A percentile compares a stretch with the other conserved stretches of the same genome.
Conservation (phyloP, 768 basidiomycete species). For the Boletus fagicola region DNA sequence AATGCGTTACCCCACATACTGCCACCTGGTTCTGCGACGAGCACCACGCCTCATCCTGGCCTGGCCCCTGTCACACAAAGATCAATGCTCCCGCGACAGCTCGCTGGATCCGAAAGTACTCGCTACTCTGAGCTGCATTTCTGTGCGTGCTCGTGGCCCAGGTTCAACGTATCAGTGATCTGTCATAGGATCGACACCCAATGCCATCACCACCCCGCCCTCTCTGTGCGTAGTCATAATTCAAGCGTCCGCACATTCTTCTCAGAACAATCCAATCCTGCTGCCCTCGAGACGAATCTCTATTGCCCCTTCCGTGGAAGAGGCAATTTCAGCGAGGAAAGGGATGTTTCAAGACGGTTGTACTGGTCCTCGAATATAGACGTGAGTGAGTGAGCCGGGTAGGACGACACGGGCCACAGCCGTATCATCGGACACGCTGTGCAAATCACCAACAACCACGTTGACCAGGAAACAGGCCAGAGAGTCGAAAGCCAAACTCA, state of each 20-base stretch:
- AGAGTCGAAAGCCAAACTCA: slow-evolving; percentile 25
- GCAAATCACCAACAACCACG: slow-evolving; percentile 5
- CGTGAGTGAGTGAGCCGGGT: slow-evolving; percentile 12
- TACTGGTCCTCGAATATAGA: slow-evolving; percentile 15
- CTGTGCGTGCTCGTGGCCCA: slow-evolving; percentile 35
- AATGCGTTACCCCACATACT: slow-evolving; percentile 23
- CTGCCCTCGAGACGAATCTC: slow-evolving; percentile 58
- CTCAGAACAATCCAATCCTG: slow-evolving; percentile 27
- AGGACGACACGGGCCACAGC: slow-evolving; percentile 5
- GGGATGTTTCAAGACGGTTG: slow-evolving; percentile 13
- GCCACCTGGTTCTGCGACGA: slow-evolving; percentile 28
- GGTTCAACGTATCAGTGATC: slow-evolving; percentile 20
- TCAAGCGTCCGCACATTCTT: slow-evolving; percentile 8
- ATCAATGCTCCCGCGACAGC: slow-evolving; percentile 15
- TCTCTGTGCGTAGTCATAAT: slow-evolving; percentile 27
- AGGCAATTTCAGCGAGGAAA: slow-evolving; percentile 38
- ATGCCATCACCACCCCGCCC: slow-evolving; percentile 14
- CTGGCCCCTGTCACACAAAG: background rate
- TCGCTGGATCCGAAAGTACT: slow-evolving; percentile 32
- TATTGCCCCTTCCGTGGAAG: slow-evolving; percentile 47
- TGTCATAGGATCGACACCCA: background rate
- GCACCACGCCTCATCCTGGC: slow-evolving; percentile 1
- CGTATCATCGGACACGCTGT: slow-evolving; percentile 13
- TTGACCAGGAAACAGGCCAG: slow-evolving; percentile 20
- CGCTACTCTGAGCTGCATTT: slow-evolving; percentile 26